Conservation (phyloP, 192 early-diverging fungal species). For the Linnemannia zychae region DNA sequence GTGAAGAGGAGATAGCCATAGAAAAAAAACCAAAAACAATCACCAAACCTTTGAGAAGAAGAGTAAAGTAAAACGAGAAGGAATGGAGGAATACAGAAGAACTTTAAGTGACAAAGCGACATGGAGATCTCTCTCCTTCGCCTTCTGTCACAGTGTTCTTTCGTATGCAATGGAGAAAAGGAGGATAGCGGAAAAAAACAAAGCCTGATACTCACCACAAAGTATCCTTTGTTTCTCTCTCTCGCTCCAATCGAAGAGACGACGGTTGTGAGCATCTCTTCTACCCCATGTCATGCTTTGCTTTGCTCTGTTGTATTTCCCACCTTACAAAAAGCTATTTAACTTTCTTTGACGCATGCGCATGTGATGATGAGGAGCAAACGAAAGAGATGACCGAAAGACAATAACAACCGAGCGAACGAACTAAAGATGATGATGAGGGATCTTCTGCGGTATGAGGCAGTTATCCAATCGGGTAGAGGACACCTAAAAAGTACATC, state of each 20-base stretch:
- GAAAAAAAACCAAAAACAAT: neutral
- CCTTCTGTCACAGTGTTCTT: neutral
- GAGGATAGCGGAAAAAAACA: neutral
- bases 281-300: neutral
- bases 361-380: conserved; percentile 5
- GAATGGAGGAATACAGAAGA: too few species aligned
- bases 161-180: neutral
- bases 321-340: neutral
- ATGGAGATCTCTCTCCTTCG: neutral
- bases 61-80: neutral
- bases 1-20: neutral
- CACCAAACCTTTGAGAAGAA: neutral
- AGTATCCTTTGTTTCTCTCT: neutral
- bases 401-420: neutral
- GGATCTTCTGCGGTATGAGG: neutral
- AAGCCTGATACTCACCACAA: neutral
- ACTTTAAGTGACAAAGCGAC: neutral
- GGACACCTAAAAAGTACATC: neutral
- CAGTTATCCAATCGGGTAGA: neutral
- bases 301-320: neutral
- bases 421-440: neutral
- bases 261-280: too few species aligned
- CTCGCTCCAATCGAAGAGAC: neutral
- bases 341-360: neutral
- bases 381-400: neutral